A percentile compares a stretch with the other conserved stretches of the same genome.
Conservation (phyloP, 2,329 filamentous ascomycete species). For the Xylariomycetidae sp. region DNA sequence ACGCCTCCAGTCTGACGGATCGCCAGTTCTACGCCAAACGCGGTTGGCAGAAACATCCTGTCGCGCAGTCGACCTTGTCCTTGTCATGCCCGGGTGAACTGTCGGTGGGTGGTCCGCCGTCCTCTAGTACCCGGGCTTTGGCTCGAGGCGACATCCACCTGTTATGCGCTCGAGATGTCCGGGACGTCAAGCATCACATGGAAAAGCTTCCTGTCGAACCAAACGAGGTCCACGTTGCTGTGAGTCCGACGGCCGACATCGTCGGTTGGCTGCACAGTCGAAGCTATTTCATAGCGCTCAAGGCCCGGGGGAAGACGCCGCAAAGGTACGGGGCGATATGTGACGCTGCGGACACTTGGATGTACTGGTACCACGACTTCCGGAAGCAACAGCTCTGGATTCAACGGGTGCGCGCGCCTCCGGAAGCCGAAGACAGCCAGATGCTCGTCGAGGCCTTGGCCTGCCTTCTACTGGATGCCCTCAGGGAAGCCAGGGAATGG, state of each 20-base stretch:
- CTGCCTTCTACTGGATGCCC: slow-evolving; percentile 11
- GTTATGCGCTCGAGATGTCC: slow-evolving; percentile 1
- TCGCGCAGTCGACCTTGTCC: neutral
- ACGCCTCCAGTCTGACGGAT: neutral
- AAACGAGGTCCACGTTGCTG: slow-evolving; percentile 4
- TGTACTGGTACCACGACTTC: slow-evolving; percentile 18
- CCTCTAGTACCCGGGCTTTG: neutral
- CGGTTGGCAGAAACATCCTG: neutral
- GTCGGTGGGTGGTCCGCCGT: too few species aligned
- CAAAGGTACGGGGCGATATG: slow-evolving; percentile 11
- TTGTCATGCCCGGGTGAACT: too few species aligned
- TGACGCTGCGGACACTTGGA: slow-evolving; percentile 9
- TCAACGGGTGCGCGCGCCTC: slow-evolving; percentile 7
- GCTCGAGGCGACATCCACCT: neutral
- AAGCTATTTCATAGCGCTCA: slow-evolving; percentile 9
- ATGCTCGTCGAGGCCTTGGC: slow-evolving; percentile 2
- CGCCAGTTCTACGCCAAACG: neutral
- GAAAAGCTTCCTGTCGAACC: neutral
- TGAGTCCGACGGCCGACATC: slow-evolving; percentile 12
- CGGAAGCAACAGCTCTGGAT: slow-evolving; percentile 7
- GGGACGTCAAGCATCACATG: neutral
- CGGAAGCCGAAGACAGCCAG: slow-evolving; percentile 1
- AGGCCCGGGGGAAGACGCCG: slow-evolving; percentile 3
- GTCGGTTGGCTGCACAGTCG: slow-evolving; percentile 11
- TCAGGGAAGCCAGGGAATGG: slow-evolving; percentile 13